A percentile compares a stretch with the other conserved stretches of the same genome.
phyloP scores from a whole-genome alignment of 345 rosid genomes.

The Geranium brycei region DNA sequence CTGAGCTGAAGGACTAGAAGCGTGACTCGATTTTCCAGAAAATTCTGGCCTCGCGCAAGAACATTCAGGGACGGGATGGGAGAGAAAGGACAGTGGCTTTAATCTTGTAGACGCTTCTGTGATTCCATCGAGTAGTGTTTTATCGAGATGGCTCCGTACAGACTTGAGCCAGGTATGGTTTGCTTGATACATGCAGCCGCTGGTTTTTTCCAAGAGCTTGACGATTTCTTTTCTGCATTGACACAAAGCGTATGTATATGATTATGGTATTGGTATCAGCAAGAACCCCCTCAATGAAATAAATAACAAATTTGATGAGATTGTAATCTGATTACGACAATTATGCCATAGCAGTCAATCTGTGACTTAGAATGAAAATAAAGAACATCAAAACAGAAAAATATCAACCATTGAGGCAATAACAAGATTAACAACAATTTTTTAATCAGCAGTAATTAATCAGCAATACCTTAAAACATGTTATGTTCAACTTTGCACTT shows the following conservation, averaged over 20 bases:
- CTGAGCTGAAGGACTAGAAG: slow-evolving; percentile 18
- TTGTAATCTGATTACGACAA: neutral
- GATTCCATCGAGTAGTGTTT: slow-evolving; percentile 58
- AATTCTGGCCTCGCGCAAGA: slow-evolving; percentile 37
- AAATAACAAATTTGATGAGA: neutral
- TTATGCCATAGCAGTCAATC: no score
- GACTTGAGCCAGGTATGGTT: slow-evolving; percentile 73
- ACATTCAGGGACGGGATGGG: slow-evolving; percentile 86
- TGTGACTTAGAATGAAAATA: no score
- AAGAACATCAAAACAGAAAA: no score
- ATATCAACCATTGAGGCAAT: no score
- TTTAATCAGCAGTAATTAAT: no score
- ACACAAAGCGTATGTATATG: neutral
- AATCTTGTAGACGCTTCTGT: slow-evolving; percentile 39
- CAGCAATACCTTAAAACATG: no score
- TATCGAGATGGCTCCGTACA: slow-evolving; percentile 50
- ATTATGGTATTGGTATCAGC: no score
- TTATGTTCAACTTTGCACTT: no score
- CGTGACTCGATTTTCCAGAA: slow-evolving; percentile 12
- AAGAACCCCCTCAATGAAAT: neutral
- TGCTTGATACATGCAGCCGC: slow-evolving; percentile 60
- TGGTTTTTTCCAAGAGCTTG: slow-evolving; percentile 53
- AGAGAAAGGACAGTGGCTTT: slow-evolving; percentile 51
- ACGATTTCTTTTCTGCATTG: slow-evolving; percentile 46
- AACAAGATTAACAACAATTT: no score